A percentile compares a stretch with the other conserved stretches of the same genome.
Evolutionary conservation across 164 flowering plant species (phyloP).

Genomic region (Hamamelis virginiana): DNA sequence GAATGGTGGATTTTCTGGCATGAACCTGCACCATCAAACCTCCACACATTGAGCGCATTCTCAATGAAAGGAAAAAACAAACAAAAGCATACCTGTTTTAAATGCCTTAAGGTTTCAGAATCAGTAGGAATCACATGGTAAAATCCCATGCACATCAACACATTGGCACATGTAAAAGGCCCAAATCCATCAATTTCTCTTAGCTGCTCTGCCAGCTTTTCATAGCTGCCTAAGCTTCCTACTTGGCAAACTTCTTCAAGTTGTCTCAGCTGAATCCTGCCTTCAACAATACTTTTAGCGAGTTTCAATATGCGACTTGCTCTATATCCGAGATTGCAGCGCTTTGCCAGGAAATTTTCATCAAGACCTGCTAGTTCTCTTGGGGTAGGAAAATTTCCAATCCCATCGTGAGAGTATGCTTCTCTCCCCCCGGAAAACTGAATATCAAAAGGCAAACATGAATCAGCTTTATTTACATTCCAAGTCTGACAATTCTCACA

Average conservation of each 20-base stretch:
- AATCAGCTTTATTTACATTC: too few species aligned
- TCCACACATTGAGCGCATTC: neutral
- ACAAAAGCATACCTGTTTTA: constrained; percentile 44
- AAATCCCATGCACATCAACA: constrained; percentile 63
- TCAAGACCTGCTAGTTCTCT: constrained; percentile 47
- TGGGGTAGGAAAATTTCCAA: constrained; percentile 57
- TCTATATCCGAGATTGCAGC: constrained; percentile 60
- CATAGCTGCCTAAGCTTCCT: constrained; percentile 27
- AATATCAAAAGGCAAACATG: too few species aligned
- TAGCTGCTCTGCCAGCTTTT: constrained; percentile 33
- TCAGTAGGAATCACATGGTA: constrained; percentile 60
- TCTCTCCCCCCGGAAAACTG: too few species aligned
- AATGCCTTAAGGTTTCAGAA: constrained; percentile 61
- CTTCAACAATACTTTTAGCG: constrained; percentile 37
- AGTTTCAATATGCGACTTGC: constrained; percentile 50
- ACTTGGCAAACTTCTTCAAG: constrained; percentile 28
- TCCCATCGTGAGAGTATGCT: neutral
- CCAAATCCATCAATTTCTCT: constrained; percentile 53
- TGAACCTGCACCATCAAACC: constrained; percentile 43
- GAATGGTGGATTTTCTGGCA: constrained; percentile 26
- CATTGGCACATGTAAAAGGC: constrained; percentile 57
- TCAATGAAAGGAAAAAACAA: neutral
- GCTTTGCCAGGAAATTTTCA: constrained; percentile 34
- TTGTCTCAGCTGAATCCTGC: constrained; percentile 31
- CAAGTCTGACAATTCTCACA: too few species aligned